Evolutionary conservation across 169 alveolate genomes (phyloP), one percentile per base, ranked within the genome.

Genomic region (Perkinsus olseni): DNA sequence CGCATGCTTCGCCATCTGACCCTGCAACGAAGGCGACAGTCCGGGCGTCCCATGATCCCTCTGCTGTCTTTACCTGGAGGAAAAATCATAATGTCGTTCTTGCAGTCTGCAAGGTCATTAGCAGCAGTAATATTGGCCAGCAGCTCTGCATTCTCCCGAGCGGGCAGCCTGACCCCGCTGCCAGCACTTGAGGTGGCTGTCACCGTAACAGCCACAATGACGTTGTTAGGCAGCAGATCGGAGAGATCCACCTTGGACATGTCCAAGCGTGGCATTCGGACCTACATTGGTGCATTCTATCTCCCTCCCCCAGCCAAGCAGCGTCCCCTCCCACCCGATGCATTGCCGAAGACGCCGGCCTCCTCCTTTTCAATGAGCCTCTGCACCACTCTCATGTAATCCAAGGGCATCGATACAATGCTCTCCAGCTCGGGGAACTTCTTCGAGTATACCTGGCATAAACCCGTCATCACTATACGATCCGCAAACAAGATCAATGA

Each of bases 1-100:
- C 38, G 99, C 99, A 37, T 98, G 97, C 48, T 96, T 97, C 74
- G 96, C 96, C 99, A 98, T 98, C 95, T 98, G 97, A 90, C 96
- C 95, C 95, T 96, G 98, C 92, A 99, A 93, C 91, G 95, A 96
- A 10, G 93, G 92, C 40, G 95, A 94, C 34, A 4, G 31, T 62
- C 82, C 82, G 28, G 31, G 37, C 24, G 37, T 40, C 74, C 38
- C 38, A 40, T 11, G 11, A 40, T 40, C 3, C n/a, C n/a, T n/a
- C n/a, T n/a, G n/a, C 3, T 11, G 50, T 40, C 34, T 24, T 28
- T 24, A 62, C 82, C 34, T 62, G 82, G 0, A 62, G 82, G 82
- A 62, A 62, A n/a, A 21, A 62, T 62, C 82, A 62, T 62, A 21
- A 62, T 62, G 34, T 62, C 82, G 34, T 62, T 62, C 34, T 62